phyloP scores from a whole-genome alignment of 2,329 filamentous ascomycete genomes.

The Calonectria pseudoreteaudii region DNA sequence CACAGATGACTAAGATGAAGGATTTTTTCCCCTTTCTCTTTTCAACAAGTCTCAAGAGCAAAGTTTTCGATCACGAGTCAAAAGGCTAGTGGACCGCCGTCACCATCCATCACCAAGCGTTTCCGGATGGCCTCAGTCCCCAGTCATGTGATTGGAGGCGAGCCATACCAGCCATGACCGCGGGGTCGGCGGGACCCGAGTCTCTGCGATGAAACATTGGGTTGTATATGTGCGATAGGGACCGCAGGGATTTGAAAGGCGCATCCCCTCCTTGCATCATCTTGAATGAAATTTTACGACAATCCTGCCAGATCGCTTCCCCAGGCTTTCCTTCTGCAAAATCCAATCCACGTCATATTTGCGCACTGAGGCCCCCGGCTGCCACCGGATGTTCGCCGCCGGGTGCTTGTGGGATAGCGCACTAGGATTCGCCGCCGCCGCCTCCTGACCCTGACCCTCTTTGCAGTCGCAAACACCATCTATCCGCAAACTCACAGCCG shows the following conservation, averaged over 20 bases:
- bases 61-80: constrained; percentile 42
- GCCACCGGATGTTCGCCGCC: constrained; percentile 38
- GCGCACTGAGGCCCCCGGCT: constrained; percentile 34
- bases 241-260: not conserved
- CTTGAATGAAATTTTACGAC: not conserved
- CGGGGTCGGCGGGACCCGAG: constrained; percentile 18
- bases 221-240: constrained; percentile 2
- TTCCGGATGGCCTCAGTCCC: constrained; percentile 15
- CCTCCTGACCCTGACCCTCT: constrained; percentile 31
- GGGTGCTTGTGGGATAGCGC: constrained; percentile 36
- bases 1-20: constrained; percentile 32
- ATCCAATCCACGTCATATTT: constrained; percentile 34
- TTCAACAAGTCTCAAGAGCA: constrained; percentile 27
- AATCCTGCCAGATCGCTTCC: not conserved
- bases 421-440: constrained; percentile 32
- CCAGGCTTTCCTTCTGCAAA: not conserved
- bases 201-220: constrained; percentile 9
- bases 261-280: not conserved
- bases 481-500: constrained; percentile 21
- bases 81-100: constrained; percentile 37
- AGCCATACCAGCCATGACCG: constrained; percentile 2
- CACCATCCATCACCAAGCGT: constrained; percentile 23
- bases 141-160: constrained; percentile 39
- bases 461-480: constrained; percentile 34
- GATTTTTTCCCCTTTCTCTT: not conserved